Evolutionary conservation across 2,329 filamentous ascomycete species (phyloP).

Genomic region (Colletotrichum melonis): DNA sequence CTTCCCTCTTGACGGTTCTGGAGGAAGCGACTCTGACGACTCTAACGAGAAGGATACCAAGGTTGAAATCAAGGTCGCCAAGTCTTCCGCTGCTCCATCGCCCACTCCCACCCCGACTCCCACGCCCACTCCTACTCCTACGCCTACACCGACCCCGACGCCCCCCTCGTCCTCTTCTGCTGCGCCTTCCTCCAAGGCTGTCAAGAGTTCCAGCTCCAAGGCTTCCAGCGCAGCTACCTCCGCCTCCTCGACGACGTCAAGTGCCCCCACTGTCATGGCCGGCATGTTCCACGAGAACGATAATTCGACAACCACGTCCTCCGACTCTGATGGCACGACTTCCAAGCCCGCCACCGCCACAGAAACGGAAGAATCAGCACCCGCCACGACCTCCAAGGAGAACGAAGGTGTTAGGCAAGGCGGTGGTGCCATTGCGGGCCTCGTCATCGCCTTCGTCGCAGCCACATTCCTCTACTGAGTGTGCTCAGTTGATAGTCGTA

Average conservation of each 20-base stretch:
- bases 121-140: constrained; percentile 40
- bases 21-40: constrained; percentile 40
- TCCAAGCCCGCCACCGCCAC: constrained; percentile 42
- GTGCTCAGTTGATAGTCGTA: constrained; percentile 9
- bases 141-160: constrained; percentile 41
- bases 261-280: constrained; percentile 46
- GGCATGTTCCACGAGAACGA: constrained; percentile 67
- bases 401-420: constrained; percentile 62
- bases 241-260: constrained; percentile 2
- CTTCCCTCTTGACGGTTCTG: constrained; percentile 59
- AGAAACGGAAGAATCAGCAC: constrained; percentile 40
- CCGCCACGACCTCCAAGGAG: constrained; percentile 49
- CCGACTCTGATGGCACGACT: constrained; percentile 38
- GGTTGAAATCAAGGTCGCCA: constrained; percentile 25
- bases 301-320: constrained; percentile 42
- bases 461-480: constrained; percentile 59
- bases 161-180: constrained; percentile 43
- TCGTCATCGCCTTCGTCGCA: constrained; percentile 67
- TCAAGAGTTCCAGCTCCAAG: constrained; percentile 21
- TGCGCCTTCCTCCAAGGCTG: constrained; percentile 34
- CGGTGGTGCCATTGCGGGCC: constrained; percentile 62
- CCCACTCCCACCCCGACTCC: constrained; percentile 34
- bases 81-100: constrained; percentile 35
- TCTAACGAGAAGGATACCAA: constrained; percentile 18
- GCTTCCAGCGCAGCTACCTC: constrained; percentile 13